A percentile compares a stretch with the other conserved stretches of the same genome.
These are phyloP conservation scores for Terana coerulea DNA, from an alignment of 768 basidiomycete genomes.

Conservation along the genomic window DNA sequence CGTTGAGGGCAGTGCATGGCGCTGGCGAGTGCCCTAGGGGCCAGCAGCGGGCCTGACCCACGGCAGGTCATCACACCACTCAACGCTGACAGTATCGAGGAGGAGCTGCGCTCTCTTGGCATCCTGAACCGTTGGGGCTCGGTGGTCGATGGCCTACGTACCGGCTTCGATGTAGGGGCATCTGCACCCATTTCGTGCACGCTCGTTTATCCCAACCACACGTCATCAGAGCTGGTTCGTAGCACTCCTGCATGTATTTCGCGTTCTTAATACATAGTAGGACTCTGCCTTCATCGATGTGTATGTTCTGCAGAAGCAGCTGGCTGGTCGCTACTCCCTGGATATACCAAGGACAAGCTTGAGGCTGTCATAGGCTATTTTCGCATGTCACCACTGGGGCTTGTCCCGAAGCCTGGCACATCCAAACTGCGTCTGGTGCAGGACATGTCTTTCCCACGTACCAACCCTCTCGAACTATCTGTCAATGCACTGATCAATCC, in stretches of 20 bases:
- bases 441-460: constrained; percentile 22
- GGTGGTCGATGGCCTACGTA: constrained; percentile 27
- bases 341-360: constrained; percentile 23
- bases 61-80: constrained; percentile 32
- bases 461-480: constrained; percentile 12
- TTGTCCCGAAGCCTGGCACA: constrained; percentile 32
- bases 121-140: constrained; percentile 24
- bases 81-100: constrained; percentile 12
- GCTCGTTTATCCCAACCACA: constrained; percentile 32
- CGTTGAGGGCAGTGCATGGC: not conserved
- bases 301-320: constrained; percentile 31
- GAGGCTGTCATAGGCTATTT: constrained; percentile 37
- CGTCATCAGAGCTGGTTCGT: constrained; percentile 20
- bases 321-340: constrained; percentile 28
- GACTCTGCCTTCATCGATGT: constrained; percentile 23
- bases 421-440: constrained; percentile 30
- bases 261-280: not conserved
- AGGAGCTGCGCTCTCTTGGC: constrained; percentile 11
- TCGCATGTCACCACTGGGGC: constrained; percentile 34
- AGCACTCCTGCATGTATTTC: not conserved
- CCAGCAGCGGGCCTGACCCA: constrained; percentile 26
- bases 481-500: constrained; percentile 19
- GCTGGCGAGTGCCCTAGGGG: not conserved
- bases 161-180: constrained; percentile 37
- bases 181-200: constrained; percentile 12